phyloP scores from a whole-genome alignment of 352 stramenopile species.

The Pythium sukuiense region DNA sequence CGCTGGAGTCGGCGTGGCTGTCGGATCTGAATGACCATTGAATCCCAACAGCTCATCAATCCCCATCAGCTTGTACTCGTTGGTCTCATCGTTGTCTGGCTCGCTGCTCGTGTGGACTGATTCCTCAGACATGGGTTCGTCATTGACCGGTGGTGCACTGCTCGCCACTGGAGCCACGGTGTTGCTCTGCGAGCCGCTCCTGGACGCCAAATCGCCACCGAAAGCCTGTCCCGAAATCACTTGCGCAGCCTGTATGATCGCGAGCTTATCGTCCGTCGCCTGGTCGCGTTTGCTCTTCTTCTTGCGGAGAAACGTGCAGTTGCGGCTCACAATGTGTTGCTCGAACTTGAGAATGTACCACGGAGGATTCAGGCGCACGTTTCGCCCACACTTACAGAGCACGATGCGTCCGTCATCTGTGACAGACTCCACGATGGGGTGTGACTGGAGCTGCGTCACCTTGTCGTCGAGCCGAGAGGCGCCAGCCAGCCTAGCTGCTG shows the following conservation, averaged over 20 bases:
- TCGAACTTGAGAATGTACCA: conserved; percentile 89
- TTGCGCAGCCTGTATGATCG: conserved; percentile 7
- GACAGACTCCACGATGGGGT: conserved; percentile 55
- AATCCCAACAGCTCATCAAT: neutral
- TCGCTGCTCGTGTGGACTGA: neutral
- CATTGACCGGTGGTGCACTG: neutral
- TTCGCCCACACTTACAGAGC: conserved; percentile 67
- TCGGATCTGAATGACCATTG: neutral
- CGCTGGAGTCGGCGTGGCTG: neutral
- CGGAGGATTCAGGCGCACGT: conserved; percentile 70
- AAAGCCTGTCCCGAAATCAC: neutral
- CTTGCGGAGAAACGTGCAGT: conserved; percentile 68
- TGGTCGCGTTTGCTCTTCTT: conserved; percentile 19
- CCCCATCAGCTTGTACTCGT: neutral
- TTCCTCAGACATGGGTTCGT: neutral
- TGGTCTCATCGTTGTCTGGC: neutral
- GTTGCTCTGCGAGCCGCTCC: no score
- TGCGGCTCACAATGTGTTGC: conserved; percentile 81
- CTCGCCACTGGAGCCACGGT: no score
- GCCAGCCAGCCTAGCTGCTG: neutral
- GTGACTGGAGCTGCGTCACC: conserved; percentile 47
- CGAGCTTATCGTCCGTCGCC: conserved; percentile 17
- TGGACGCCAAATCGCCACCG: neutral
- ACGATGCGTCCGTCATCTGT: conserved; percentile 54
- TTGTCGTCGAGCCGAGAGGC: conserved; percentile 67